A percentile compares a stretch with the other conserved stretches of the same genome.
phyloP scores from a whole-genome alignment of 75 land plant genomes.

The Pinus albicaulis region DNA sequence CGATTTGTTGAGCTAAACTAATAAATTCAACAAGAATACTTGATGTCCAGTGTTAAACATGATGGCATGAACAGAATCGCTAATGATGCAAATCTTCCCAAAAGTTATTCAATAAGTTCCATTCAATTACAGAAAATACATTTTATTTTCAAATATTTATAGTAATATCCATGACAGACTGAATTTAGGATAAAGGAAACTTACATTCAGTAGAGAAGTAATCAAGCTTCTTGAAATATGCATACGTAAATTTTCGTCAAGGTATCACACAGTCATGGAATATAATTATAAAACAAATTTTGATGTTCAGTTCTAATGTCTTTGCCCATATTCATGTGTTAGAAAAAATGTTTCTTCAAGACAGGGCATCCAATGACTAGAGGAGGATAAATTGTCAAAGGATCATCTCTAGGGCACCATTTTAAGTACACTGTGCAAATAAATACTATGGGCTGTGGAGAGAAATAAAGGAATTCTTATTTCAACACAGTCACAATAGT shows the following conservation, averaged over 20 bases:
- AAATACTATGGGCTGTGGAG: background rate
- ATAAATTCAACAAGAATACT: background rate
- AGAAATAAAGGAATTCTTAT: background rate
- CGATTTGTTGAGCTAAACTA: background rate
- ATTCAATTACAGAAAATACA: background rate
- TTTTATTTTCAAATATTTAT: background rate
- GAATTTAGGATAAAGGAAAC: constrained; percentile 10
- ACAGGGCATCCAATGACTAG: background rate
- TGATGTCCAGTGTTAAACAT: background rate
- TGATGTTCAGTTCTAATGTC: background rate
- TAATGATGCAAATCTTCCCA: background rate
- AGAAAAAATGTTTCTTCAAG: background rate
- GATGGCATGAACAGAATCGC: background rate
- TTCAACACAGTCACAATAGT: background rate
- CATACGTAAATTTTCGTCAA: constrained; percentile 87
- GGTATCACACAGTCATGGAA: constrained; percentile 21
- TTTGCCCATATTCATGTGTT: background rate
- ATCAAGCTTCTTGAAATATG: constrained; percentile 98
- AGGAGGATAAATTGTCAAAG: background rate
- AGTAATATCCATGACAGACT: background rate
- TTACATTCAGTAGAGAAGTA: constrained; percentile 99
- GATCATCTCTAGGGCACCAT: background rate
- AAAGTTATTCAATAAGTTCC: background rate
- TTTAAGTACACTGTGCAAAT: background rate
- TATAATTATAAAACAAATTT: background rate